phyloP scores from a whole-genome alignment of 495 filamentous ascomycete species.

The Aspergillus cavernicola region DNA sequence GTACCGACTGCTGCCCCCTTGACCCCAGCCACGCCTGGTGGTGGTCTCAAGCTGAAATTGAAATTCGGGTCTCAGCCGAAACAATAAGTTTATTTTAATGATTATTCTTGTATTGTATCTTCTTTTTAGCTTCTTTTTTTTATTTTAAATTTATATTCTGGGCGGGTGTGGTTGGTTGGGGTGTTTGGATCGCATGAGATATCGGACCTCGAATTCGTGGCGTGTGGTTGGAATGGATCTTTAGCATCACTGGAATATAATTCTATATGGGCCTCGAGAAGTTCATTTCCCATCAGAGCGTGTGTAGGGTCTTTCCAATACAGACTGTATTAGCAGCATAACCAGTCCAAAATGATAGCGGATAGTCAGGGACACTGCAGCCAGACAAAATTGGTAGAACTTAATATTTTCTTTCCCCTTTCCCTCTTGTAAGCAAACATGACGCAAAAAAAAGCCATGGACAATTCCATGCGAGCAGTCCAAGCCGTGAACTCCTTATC shows the following conservation, averaged over 20 bases:
- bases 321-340: too few species aligned
- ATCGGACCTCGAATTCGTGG: conserved; percentile 6
- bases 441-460: conserved; percentile 22
- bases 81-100: conserved; percentile 18
- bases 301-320: too few species aligned
- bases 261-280: conserved; percentile 1
- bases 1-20: conserved; percentile 34
- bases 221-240: conserved; percentile 16
- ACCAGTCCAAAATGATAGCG: too few species aligned
- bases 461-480: conserved; percentile 37
- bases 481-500: conserved; percentile 41
- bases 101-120: conserved; percentile 18
- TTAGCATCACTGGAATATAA: conserved; percentile 2
- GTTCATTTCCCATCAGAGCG: background rate
- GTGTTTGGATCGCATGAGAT: conserved; percentile 10
- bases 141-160: conserved; percentile 2
- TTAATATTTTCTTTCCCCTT: conserved; percentile 10
- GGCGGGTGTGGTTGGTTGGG: conserved; percentile 5
- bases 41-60: conserved; percentile 42
- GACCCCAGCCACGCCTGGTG: conserved; percentile 33
- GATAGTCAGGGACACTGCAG: too few species aligned
- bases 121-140: conserved; percentile 8
- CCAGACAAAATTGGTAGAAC: background rate
- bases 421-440: conserved; percentile 22
- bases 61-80: conserved; percentile 39